phyloP scores from a whole-genome alignment of 2,329 filamentous ascomycete genomes.

The Penicillium fuscoglaucum region DNA sequence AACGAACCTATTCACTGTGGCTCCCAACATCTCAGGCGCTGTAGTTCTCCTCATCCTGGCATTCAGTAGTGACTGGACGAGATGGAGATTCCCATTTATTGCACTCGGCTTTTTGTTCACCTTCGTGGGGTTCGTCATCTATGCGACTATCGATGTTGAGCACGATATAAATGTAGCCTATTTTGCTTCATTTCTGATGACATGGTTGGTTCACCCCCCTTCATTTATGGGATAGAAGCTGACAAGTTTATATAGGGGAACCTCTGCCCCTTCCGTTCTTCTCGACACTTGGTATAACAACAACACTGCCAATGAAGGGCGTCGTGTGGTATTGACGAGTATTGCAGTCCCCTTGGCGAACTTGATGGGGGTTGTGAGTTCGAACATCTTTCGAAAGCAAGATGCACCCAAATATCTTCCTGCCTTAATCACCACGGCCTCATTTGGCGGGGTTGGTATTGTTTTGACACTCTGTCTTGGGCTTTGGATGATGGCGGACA shows the following conservation, averaged over 20 bases:
- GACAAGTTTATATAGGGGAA: constrained; percentile 45
- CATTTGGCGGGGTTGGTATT: constrained; percentile 56
- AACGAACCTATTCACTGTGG: constrained; percentile 67
- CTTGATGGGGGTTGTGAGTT: constrained; percentile 66
- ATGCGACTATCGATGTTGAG: constrained; percentile 63
- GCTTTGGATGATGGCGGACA: constrained; percentile 50
- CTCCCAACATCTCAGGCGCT: constrained; percentile 71
- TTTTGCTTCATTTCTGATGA: constrained; percentile 74
- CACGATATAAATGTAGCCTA: constrained; percentile 62
- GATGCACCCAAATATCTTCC: constrained; percentile 64
- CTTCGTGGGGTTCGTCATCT: constrained; percentile 72
- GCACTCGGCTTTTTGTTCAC: constrained; percentile 68
- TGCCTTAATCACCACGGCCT: constrained; percentile 56
- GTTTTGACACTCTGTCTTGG: constrained; percentile 56
- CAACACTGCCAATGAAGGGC: constrained; percentile 71
- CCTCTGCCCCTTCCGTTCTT: constrained; percentile 66
- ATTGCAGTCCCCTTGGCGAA: constrained; percentile 71
- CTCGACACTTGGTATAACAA: constrained; percentile 68
- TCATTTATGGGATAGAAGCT: neutral
- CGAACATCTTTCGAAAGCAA: constrained; percentile 63
- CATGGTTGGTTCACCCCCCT: constrained; percentile 50
- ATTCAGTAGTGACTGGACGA: constrained; percentile 64
- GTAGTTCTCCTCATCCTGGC: constrained; percentile 68
- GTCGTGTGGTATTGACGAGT: constrained; percentile 64
- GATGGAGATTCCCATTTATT: constrained; percentile 66